Percentiles rank a stretch among this genome's conserved stretches.
These are phyloP conservation scores for Mycena galericulata DNA, from an alignment of 768 basidiomycete species.

Conservation along the genomic window DNA sequence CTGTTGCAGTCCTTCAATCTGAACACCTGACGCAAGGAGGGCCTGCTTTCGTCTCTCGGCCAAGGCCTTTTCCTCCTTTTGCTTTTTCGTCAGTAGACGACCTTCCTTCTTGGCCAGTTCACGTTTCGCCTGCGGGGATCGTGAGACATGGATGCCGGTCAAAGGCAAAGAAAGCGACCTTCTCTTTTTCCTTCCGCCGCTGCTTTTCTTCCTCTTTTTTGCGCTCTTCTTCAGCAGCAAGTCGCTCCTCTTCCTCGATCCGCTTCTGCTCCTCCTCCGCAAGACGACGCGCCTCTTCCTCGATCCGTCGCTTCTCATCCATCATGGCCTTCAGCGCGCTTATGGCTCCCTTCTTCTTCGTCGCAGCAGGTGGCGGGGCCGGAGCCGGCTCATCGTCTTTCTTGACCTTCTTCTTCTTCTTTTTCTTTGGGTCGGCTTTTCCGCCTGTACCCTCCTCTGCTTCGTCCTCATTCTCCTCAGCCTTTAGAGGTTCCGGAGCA, in stretches of 20 bases:
- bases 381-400: slow-evolving; percentile 62
- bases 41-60: slow-evolving; percentile 94
- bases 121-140: slow-evolving; percentile 76
- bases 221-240: slow-evolving; percentile 79
- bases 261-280: slow-evolving; percentile 84
- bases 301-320: slow-evolving; percentile 90
- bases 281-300: slow-evolving; percentile 80
- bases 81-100: slow-evolving; percentile 94
- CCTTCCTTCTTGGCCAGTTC: slow-evolving; percentile 96
- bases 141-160: slow-evolving; percentile 4
- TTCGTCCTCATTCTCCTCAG: slow-evolving; percentile 71
- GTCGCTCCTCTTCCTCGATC: slow-evolving; percentile 91
- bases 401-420: slow-evolving; percentile 89
- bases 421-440: slow-evolving; percentile 75
- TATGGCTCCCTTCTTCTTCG: slow-evolving; percentile 84
- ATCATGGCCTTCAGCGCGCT: slow-evolving; percentile 89
- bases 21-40: slow-evolving; percentile 88
- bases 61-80: slow-evolving; percentile 91
- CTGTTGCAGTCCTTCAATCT: slow-evolving; percentile 90
- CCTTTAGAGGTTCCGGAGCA: slow-evolving; percentile 43
- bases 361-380: slow-evolving; percentile 51
- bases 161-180: slow-evolving; percentile 56
- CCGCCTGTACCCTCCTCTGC: slow-evolving; percentile 70
- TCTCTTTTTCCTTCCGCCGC: slow-evolving; percentile 89
- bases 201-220: slow-evolving; percentile 87